Evolutionary conservation across 78 protist species (phyloP).

Genomic region (Isochrysis galbana): DNA sequence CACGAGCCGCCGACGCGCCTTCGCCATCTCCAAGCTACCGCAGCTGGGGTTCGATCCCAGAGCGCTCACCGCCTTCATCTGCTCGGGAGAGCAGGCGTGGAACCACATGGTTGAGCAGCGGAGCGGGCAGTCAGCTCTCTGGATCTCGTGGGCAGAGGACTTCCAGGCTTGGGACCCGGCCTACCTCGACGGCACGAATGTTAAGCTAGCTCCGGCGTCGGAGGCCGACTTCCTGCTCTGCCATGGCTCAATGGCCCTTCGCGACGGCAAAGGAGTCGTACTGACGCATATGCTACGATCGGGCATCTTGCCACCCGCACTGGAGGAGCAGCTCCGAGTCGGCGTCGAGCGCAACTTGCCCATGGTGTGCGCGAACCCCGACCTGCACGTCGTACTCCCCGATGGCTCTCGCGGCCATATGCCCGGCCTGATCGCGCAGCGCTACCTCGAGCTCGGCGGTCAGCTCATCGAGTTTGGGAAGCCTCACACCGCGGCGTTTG

Average conservation of each 20-base stretch:
- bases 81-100: not conserved
- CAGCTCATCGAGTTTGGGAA: not conserved
- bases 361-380: constrained; percentile 17
- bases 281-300: not conserved
- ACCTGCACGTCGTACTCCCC: not conserved
- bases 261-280: not conserved
- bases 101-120: not conserved
- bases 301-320: not conserved
- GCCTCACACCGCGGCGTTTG: not conserved
- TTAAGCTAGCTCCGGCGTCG: not conserved
- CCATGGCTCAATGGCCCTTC: not conserved
- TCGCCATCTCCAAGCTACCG: not conserved
- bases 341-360: not conserved
- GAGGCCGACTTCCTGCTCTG: not conserved
- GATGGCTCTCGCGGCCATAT: not conserved
- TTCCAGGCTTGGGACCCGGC: not conserved
- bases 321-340: not conserved
- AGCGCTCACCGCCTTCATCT: not conserved
- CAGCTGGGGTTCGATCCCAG: not conserved
- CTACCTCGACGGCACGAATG: not conserved
- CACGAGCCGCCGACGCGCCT: not conserved
- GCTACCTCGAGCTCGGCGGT: not conserved
- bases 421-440: not conserved
- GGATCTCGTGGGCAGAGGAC: not conserved
- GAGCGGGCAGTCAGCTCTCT: not conserved